Conservation (phyloP, 2,329 filamentous ascomycete genomes). For the Botrytis deweyae region DNA sequence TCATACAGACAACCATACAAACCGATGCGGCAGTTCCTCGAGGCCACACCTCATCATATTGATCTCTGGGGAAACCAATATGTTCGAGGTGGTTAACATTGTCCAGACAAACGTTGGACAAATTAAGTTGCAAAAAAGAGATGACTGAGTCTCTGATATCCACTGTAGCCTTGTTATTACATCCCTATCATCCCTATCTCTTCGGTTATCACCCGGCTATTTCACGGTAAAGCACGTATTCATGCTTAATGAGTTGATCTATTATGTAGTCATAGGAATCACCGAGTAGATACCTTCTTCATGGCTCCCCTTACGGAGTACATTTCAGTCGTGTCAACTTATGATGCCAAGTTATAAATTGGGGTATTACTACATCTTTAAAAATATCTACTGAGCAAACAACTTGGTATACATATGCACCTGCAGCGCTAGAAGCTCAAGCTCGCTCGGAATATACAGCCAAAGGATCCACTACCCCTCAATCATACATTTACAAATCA, state of each 20-base stretch:
- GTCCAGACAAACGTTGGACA: conserved; percentile 5
- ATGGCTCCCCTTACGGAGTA: neutral
- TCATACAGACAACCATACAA: conserved; percentile 5
- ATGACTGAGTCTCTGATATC: neutral
- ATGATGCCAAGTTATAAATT: neutral
- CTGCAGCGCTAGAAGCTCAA: neutral
- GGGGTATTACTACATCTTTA: neutral
- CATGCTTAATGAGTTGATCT: conserved; percentile 3
- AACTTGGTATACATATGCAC: conserved; percentile 11
- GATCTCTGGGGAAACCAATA: conserved; percentile 1
- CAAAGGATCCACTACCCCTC: conserved; percentile 2
- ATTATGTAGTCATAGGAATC: neutral
- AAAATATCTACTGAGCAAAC: conserved; percentile 3
- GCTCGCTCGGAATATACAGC: conserved; percentile 7
- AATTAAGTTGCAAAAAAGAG: neutral
- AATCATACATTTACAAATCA: conserved; percentile 23
- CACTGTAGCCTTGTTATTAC: conserved; percentile 11
- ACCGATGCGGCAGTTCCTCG: neutral
- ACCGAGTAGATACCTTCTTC: neutral
- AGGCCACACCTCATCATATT: conserved; percentile 1
- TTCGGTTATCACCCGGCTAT: conserved; percentile 10
- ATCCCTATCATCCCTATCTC: conserved; percentile 6
- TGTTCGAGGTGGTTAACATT: neutral
- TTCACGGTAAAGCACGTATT: neutral
- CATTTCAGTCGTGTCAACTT: neutral